Base-by-base conservation (phyloP, 176 grass and related monocot species). In the Pontederia paniculata region DNA sequence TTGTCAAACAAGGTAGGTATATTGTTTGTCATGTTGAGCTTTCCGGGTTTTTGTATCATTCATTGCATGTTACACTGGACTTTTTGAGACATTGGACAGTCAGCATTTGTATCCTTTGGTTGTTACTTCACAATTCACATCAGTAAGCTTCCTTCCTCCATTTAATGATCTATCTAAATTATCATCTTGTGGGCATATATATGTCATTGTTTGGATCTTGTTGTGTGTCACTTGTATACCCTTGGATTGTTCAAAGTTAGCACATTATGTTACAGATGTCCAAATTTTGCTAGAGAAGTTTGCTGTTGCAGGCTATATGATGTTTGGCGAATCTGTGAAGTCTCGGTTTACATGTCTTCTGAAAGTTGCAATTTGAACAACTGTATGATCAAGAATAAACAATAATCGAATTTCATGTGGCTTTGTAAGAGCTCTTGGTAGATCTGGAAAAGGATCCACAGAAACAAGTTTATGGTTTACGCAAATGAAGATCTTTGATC, bases 1-100 rank as follows among this genome's bases (percentile, higher is more conserved):
- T 22, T n/a, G 57, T 91, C 65, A 91, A 91, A 76, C 71, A 83
- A 91, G 88, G 78, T 1, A 78, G 82, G n/a, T n/a, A n/a, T n/a
- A 52, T 93, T 78, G 83, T 22, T 77, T 16, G 75, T 82, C 73
- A 70, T 87, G 21, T 37, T 93, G 8, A 17, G 86, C 13, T 76
- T 93, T 9, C 74, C 78, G 49, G 54, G 43, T 41, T 16, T 93
- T 60, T 82, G 83, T 48, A 66, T 16, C 18, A 77, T 77, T 62
- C n/a, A n/a, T n/a, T n/a, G 74, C 88, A 3, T 93, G 78, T 42
- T 93, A 93, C 76, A 93, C 82, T 1, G 88, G 88, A 8, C 42
- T 93, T 17, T 80, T 93, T 83, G 79, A 5, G 88, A 93, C 11
- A 93, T 93, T 64, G 88, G 88, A 55, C 69, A 71, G 18, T 65